Base-by-base conservation (phyloP, 169 alveolate species). In the Plasmodium vivax region DNA sequence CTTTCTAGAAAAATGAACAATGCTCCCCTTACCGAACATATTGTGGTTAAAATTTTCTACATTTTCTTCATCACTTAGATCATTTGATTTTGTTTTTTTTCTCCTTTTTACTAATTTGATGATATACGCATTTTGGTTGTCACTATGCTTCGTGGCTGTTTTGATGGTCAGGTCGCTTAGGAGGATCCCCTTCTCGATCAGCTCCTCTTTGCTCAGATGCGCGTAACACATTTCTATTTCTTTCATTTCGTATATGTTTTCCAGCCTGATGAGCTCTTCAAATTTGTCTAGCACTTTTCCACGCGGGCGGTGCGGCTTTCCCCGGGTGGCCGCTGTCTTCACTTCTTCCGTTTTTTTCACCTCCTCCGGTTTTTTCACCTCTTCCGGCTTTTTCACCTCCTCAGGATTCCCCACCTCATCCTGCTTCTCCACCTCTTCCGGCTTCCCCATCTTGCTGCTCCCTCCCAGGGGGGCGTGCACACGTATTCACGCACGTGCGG, bases 51-150 rank as follows among this genome's bases (percentile, higher is more conserved):
- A 88, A 36, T 88, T 88, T n/a, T 88, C 94, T n/a, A 88, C 8
- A 58, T 88, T 88, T 5, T 88, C 94, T 1, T 88, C 94, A 62
- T 88, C 94, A 27, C 94, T 88, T 68, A 88, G 16, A 80, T 88
- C 94, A 58, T 88, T 88, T 0, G 87, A 43, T 10, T 88, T 82
- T 8, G 51, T 36, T 27, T 79, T 23, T 88, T 58, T 88, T 56
- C 51, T 88, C 16, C 82, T 88, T 34, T 54, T 88, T 8, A 88
- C 94, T 68, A 88, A 51, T 38, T 88, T 88, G 5, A 88, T 2
- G 14, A 88, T 58, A 41, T 88, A 88, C 0, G 94, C 81, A 74
- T 88, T 88, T 2, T 88, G 36, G 6, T 62, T 88, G 6, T 45
- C 94, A 56, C 27, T 71, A 77, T 88, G 73, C 41, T 88, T 88